These are phyloP conservation scores for Conidiobolus coronatus DNA, from an alignment of 371 early-diverging fungal genomes.

Conservation along the genomic window DNA sequence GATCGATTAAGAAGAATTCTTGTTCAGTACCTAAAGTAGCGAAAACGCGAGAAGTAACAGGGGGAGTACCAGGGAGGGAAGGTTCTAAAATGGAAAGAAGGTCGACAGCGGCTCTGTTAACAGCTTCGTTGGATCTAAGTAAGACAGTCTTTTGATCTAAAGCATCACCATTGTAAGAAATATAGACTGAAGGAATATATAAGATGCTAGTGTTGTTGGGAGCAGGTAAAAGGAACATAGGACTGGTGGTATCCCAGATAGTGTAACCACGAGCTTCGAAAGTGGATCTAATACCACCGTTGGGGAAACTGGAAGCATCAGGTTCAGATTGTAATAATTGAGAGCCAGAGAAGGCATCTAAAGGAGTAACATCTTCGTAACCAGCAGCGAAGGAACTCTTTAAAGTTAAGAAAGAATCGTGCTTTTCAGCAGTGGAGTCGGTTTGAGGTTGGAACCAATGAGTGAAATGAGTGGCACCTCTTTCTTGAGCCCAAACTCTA, in stretches of 20 bases:
- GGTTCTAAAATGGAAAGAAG: slow-evolving; percentile 49
- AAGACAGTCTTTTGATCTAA: slow-evolving; percentile 95
- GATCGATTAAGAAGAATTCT: slow-evolving; percentile 94
- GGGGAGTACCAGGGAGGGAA: slow-evolving; percentile 27
- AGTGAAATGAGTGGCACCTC: slow-evolving; percentile 88
- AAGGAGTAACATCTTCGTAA: slow-evolving; percentile 24
- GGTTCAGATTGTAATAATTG: slow-evolving; percentile 95
- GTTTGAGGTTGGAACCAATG: slow-evolving; percentile 99
- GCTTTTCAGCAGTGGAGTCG: slow-evolving; percentile 95
- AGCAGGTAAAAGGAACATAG: slow-evolving; percentile 85
- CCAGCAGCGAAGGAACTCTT: slow-evolving; percentile 44
- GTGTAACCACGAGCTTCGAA: slow-evolving; percentile 98
- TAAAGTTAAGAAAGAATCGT: slow-evolving; percentile 86
- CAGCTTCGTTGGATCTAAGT: slow-evolving; percentile 66
- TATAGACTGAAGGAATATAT: slow-evolving; percentile 92
- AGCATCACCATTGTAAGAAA: slow-evolving; percentile 96
- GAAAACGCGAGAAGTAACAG: slow-evolving; percentile 46
- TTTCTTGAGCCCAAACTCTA: slow-evolving; percentile 90
- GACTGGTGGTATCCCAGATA: slow-evolving; percentile 92
- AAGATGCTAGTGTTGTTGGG: slow-evolving; percentile 78
- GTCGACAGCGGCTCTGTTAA: slow-evolving; percentile 54
- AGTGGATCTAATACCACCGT: slow-evolving; percentile 92
- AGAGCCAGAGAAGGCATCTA: slow-evolving; percentile 88
- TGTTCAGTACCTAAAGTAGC: slow-evolving; percentile 93
- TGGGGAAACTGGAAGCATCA: slow-evolving; percentile 97